Percentiles rank a stretch among this genome's conserved stretches.
Evolutionary conservation across 163 green algal genomes (phyloP).

Genomic region (Chlamydomonas reinhardtii): DNA sequence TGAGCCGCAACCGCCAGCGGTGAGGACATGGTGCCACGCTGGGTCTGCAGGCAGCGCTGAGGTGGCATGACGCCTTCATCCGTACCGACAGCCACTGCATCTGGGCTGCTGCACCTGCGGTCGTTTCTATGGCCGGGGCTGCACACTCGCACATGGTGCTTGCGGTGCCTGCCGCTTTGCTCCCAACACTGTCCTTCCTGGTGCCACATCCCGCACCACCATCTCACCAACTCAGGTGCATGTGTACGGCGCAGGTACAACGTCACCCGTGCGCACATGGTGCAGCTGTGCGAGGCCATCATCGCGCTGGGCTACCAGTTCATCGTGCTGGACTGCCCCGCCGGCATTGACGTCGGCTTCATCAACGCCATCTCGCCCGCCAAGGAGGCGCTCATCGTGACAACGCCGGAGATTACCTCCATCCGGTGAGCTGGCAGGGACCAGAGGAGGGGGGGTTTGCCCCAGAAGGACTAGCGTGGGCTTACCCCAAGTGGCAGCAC

Average conservation of each 20-base stretch:
- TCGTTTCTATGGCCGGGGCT: no score
- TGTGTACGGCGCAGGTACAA: constrained; percentile 74
- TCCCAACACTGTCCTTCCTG: no score
- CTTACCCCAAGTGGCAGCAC: no score
- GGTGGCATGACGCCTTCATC: no score
- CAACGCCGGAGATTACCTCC: constrained; percentile 91
- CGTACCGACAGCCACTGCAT: no score
- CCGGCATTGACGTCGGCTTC: constrained; percentile 91
- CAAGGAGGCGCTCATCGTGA: constrained; percentile 88
- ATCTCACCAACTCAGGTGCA: no score
- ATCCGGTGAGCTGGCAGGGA: constrained; percentile 66
- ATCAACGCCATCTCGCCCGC: constrained; percentile 90
- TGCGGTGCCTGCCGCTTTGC: no score
- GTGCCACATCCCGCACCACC: not conserved
- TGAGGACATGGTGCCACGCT: constrained; percentile 21
- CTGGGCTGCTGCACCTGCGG: no score
- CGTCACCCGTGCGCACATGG: constrained; percentile 87
- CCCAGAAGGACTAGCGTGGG: no score
- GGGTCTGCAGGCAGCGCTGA: no score
- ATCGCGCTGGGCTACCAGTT: constrained; percentile 86
- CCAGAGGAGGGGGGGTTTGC: no score
- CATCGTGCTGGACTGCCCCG: constrained; percentile 93
- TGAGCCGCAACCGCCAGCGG: constrained; percentile 82
- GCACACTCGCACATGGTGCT: no score
- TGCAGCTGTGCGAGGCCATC: constrained; percentile 83